These are phyloP conservation scores for Carex arenaria DNA, from an alignment of 202 grass and related monocot species.

Conservation along the genomic window DNA sequence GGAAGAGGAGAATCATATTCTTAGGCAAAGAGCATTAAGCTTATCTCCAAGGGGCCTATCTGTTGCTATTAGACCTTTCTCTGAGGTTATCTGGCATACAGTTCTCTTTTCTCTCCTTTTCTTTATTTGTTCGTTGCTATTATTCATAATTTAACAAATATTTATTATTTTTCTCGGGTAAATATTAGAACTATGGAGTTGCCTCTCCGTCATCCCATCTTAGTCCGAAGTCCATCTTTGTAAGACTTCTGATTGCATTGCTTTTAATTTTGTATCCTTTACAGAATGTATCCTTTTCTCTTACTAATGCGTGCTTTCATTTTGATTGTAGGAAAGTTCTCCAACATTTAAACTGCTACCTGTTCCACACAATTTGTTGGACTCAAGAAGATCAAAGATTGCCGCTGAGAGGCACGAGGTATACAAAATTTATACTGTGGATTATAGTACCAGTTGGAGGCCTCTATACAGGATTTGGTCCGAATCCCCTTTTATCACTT, in stretches of 20 bases:
- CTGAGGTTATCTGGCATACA: conserved; percentile 27
- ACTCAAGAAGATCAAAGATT: conserved; percentile 57
- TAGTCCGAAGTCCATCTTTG: conserved; percentile 47
- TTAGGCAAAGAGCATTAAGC: conserved; percentile 72
- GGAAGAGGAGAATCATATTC: conserved; percentile 84
- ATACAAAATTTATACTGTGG: conserved; percentile 5
- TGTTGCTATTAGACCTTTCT: conserved; percentile 36
- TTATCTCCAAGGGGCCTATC: conserved; percentile 61
- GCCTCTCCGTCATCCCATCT: conserved; percentile 32
- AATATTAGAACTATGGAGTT: conserved; percentile 43
- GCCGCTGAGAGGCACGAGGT: conserved; percentile 69
- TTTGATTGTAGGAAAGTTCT: conserved; percentile 40
- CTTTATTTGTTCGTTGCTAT: neutral
- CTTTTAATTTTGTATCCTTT: neutral
- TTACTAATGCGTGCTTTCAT: conserved; percentile 15
- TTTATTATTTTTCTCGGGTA: conserved; percentile 26
- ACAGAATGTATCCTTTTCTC: neutral
- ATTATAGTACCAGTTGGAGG: neutral
- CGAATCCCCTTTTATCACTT: neutral
- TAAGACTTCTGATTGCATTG: conserved; percentile 38
- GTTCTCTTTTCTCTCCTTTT: conserved; percentile 6
- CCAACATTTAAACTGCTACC: conserved; percentile 48
- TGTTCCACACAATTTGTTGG: conserved; percentile 49
- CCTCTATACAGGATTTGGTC: neutral
- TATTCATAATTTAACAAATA: conserved; percentile 19